Conservation (phyloP, 257 asterid species). For the Capsicum rhomboideum region DNA sequence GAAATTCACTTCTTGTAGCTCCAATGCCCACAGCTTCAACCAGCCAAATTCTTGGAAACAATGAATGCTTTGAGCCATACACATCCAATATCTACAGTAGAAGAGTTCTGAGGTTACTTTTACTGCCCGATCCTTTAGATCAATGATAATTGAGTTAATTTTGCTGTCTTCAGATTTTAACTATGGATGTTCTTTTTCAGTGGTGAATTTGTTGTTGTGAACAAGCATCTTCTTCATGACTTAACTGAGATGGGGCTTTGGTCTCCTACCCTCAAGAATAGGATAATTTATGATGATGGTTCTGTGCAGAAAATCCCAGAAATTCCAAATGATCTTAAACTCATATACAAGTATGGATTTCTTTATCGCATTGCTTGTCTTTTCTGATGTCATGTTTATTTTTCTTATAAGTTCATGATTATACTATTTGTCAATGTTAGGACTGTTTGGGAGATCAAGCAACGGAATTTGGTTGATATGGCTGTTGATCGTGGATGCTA, state of each 20-base stretch:
- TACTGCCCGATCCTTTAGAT: not conserved
- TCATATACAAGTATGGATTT: constrained; percentile 58
- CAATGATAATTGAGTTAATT: not conserved
- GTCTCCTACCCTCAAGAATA: constrained; percentile 78
- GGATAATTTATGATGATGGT: constrained; percentile 80
- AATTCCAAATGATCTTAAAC: constrained; percentile 63
- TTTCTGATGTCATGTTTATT: not conserved
- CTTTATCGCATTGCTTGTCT: not conserved
- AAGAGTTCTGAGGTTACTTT: constrained; percentile 69
- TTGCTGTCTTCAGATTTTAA: constrained; percentile 1
- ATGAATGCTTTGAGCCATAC: constrained; percentile 97
- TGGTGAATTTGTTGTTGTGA: constrained; percentile 97
- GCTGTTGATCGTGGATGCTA: constrained; percentile 97
- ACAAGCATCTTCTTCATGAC: constrained; percentile 94
- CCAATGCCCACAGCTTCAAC: constrained; percentile 99
- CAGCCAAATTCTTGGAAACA: constrained; percentile 97
- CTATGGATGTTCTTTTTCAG: constrained; percentile 21
- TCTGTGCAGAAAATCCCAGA: constrained; percentile 80
- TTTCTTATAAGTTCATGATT: not conserved
- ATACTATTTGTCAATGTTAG: constrained; percentile 15
- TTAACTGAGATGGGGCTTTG: constrained; percentile 93
- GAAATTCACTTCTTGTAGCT: constrained; percentile 89
- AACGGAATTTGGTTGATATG: constrained; percentile 76
- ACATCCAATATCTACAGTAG: constrained; percentile 93
- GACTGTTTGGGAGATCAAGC: constrained; percentile 98